Base-by-base conservation (phyloP, 768 basidiomycete species). In the Boletus bicolor region DNA sequence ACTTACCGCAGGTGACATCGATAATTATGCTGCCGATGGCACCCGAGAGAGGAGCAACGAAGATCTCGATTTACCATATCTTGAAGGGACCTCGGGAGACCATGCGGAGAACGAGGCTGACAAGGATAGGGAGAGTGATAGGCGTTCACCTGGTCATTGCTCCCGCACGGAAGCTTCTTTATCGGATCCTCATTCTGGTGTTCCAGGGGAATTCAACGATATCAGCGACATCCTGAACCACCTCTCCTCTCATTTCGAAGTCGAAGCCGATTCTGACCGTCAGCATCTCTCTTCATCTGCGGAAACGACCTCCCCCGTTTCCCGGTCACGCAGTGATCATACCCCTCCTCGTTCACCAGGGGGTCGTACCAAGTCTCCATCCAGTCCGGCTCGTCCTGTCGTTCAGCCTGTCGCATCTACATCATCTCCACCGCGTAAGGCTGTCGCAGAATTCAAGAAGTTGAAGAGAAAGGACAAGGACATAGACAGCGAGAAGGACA, bases 191-290 rank as follows among this genome's bases (percentile, higher is more conserved):
- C 75, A 83, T 32, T 76, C 82, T 24, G 70, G 78, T 45, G 79
- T 81, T 39, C 76, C 79, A 17, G 77, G 77, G 30, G 85, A 83
- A 64, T 88, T 86, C 67, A 77, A 81, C 43, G 88, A 91, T 63
- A 82, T 91, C 56, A 84, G 79, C 65, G 89, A 91, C 64, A 90
- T 91, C 53, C 72, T 91, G 53, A 85, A 80, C 64, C 88, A 90
- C 61, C 79, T 89, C 37, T 83, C 85, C 26, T 77, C 82, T 5
- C 84, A 85, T 56, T 87, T 91, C 55, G 87, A 85, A 57, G 75
- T 81, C 21, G 79, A 80, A 52, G 69, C 80, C 5, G 75, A 77
- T 74, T 76, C 67, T 10, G 74, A 72, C 53, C 66, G 55, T 58
- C 77, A 72, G 35, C 67, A 77, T 7, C 75, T 78, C 14, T 73